Evolutionary conservation across 2,329 filamentous ascomycete species (phyloP), one percentile per base, ranked within the genome.

Genomic region (Penicillium occitanis): DNA sequence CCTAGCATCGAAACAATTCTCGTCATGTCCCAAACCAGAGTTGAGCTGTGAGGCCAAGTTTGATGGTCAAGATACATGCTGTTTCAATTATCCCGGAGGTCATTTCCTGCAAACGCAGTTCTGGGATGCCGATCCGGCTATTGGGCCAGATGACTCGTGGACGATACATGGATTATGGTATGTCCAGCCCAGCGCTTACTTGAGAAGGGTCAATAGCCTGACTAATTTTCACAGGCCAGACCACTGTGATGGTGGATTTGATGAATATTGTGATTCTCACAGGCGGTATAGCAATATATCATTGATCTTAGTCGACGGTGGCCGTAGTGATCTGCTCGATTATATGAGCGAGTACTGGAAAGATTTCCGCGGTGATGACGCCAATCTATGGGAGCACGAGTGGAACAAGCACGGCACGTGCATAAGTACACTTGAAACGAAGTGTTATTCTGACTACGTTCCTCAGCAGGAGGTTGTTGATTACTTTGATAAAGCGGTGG

Each of bases 391-490:
- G 90, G 81, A 89, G 73, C 89, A 92, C 75, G 90, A 92, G 76
- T 92, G 88, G 87, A 81, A 82, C 69, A 92, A 91, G 75, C 90
- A 93, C 74, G 91, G 90, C 19, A 88, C 87, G n/a, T 92, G 90
- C 78, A 86, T 92, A 69, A 87, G 82, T 71, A 92, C 90, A 0
- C 82, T 92, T 10, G 82, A 88, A 57, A 85, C 90, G 0, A 76
- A 78, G 19, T 93, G 90, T 81, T 93, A 91, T 78, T 77, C 79
- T 3, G 72, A 77, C n/a, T 90, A 91, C 74, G 77, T 82, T 64
- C 76, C 84, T 0, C 85, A 85, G 11, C 82, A 90, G 67, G 90
- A 92, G 72, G 87, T 88, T 0, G 84, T 86, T 13, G 88, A 90
- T 73, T 92, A 86, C 78, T 91, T 92, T 78, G 81, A 88, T 71